Base-by-base conservation (phyloP, 306 rosid species). In the Quercus engelmannii region DNA sequence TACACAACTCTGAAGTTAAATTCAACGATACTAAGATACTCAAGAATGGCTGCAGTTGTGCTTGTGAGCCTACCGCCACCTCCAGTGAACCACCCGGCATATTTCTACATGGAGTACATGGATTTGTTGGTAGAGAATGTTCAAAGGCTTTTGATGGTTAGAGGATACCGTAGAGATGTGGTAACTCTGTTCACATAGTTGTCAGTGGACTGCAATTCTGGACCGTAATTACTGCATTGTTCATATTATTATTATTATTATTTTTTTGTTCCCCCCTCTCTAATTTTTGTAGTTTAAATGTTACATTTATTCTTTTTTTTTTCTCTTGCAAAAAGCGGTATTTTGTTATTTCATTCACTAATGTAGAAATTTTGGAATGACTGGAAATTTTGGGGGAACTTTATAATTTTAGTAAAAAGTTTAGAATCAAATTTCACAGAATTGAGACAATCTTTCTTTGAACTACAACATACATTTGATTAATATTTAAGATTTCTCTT, bases 31-130 rank as follows among this genome's bases (percentile, higher is more conserved):
- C 87, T 96, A 74, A 86, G 96, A 83, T 91, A 96, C 88, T 96
- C 99, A 2, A 93, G 98, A 88, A 93, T 96, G 99, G 99, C 99
- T 33, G 93, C 99, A 3, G 99, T 96, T 25, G 99, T 96, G 33
- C 90, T 96, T 7, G 96, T 96, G 73, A 96, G 99, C 80, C 84
- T 96, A 56, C 99, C 99, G 18, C 99, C 99, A 3, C 99, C 99
- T 13, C 99, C 99, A 5, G 13, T 87, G 58, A 87, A 90, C 85
- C 99, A 96, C 81, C 99, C 99, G 0, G 85, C 87, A 9, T 96
- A 93, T 72, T 90, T 96, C 85, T 96, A 96, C 74, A 93, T 96
- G 99, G 99, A 96, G 81, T 96, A 96, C 84, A 91, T 96, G 98
- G 99, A 96, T 89, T 83, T 93, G 82, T 93, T 96, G 89, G 94